Evolutionary conservation across 352 stramenopile genomes (phyloP).

Genomic region (Phytophthora sp.): DNA sequence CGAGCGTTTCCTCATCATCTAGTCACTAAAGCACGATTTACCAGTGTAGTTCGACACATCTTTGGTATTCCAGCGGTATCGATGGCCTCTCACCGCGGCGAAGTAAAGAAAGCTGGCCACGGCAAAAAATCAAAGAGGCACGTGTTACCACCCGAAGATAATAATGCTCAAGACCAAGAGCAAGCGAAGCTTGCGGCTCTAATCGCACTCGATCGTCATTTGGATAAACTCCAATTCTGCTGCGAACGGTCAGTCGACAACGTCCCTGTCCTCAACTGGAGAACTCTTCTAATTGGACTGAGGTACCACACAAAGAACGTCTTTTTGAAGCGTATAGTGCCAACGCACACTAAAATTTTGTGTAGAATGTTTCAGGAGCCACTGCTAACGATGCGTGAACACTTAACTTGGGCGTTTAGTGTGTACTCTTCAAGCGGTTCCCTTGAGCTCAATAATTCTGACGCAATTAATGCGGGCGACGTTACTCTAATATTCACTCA

Average conservation of each 20-base stretch:
- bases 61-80: conserved; percentile 42
- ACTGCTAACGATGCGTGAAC: conserved; percentile 56
- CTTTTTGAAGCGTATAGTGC: background rate
- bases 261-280: conserved; percentile 71
- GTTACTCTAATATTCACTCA: conserved; percentile 63
- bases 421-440: conserved; percentile 60
- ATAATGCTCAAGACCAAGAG: conserved; percentile 16
- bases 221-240: conserved; percentile 68
- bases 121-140: background rate
- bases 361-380: conserved; percentile 62
- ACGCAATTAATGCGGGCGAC: conserved; percentile 42
- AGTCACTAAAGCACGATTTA: conserved; percentile 72
- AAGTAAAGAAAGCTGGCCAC: conserved; percentile 5
- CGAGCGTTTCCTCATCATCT: conserved; percentile 72
- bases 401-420: conserved; percentile 64
- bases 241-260: conserved; percentile 62
- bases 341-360: background rate
- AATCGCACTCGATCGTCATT: conserved; percentile 48
- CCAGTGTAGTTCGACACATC: conserved; percentile 64
- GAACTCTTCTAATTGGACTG: conserved; percentile 57
- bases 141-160: background rate
- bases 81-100: conserved; percentile 22
- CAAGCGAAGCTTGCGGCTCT: conserved; percentile 3
- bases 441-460: conserved; percentile 46
- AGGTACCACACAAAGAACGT: conserved; percentile 31